These are phyloP conservation scores for Cladochytrium replicatum DNA, from an alignment of 192 early-diverging fungal species.

Conservation along the genomic window DNA sequence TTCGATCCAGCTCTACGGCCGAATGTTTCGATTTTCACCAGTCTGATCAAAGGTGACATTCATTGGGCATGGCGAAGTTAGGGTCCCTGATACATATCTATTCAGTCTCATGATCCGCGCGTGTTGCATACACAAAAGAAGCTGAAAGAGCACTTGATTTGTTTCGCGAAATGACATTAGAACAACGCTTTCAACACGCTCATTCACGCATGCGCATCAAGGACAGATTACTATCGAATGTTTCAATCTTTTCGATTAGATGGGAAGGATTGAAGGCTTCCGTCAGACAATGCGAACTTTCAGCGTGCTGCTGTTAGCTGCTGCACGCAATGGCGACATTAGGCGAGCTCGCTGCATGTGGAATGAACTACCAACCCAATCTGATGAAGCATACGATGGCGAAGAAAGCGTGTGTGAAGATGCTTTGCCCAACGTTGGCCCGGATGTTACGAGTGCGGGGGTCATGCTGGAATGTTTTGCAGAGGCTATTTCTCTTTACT, in stretches of 20 bases:
- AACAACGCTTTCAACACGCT: slow-evolving; percentile 76
- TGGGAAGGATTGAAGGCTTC: slow-evolving; percentile 79
- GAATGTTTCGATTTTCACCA: slow-evolving; percentile 59
- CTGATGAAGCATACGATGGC: too few species aligned
- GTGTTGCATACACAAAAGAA: slow-evolving; percentile 69
- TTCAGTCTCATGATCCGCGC: slow-evolving; percentile 90
- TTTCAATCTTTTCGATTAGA: slow-evolving; percentile 69
- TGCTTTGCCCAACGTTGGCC: too few species aligned
- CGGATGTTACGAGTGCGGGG: too few species aligned
- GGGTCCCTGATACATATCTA: slow-evolving; percentile 63
- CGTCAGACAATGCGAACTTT: slow-evolving; percentile 67
- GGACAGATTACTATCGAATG: slow-evolving; percentile 81
- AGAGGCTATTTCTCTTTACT: too few species aligned
- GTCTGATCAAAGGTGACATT: slow-evolving; percentile 69
- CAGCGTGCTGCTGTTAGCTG: slow-evolving; percentile 72
- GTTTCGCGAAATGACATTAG: slow-evolving; percentile 79
- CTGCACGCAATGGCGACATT: slow-evolving; percentile 65
- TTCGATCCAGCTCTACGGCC: slow-evolving; percentile 21
- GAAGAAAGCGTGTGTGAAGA: too few species aligned
- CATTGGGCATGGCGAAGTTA: slow-evolving; percentile 76
- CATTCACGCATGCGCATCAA: slow-evolving; percentile 69
- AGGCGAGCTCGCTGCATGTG: slow-evolving; percentile 48
- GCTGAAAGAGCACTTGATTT: slow-evolving; percentile 87
- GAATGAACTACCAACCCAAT: slow-evolving; percentile 38
- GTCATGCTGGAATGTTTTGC: too few species aligned